These are phyloP conservation scores for Phycomyces blakesleeanus DNA, from an alignment of 192 early-diverging fungal species.

Conservation along the genomic window DNA sequence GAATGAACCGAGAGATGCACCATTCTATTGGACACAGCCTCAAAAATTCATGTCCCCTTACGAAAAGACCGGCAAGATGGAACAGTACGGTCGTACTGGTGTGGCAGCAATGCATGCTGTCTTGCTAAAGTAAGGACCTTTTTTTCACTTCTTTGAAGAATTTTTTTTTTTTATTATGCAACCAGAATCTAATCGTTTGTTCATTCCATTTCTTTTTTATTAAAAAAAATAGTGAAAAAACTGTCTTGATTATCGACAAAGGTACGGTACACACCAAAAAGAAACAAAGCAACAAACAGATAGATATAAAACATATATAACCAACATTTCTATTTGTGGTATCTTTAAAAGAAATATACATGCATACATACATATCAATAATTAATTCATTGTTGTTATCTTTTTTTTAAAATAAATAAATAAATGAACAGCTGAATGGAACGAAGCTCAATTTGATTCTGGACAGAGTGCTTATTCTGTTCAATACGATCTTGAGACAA, in stretches of 20 bases:
- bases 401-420: no score
- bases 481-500: slow-evolving; percentile 47
- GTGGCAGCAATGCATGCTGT: slow-evolving; percentile 51
- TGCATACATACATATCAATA: neutral
- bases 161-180: neutral
- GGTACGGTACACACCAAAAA: slow-evolving; percentile 17
- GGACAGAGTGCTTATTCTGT: slow-evolving; percentile 41
- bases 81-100: slow-evolving; percentile 36
- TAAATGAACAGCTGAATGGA: slow-evolving; percentile 32
- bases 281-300: no score
- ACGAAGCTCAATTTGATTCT: slow-evolving; percentile 43
- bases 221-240: slow-evolving; percentile 38
- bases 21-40: slow-evolving; percentile 21
- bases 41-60: slow-evolving; percentile 15
- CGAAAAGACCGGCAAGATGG: slow-evolving; percentile 27
- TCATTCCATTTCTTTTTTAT: no score
- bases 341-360: neutral
- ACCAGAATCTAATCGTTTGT: no score
- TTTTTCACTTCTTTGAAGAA: neutral
- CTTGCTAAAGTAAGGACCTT: slow-evolving; percentile 32
- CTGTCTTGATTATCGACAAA: slow-evolving; percentile 51
- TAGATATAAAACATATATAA: no score
- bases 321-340: no score
- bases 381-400: no score
- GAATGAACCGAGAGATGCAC: slow-evolving; percentile 3